Evolutionary conservation across 2,329 filamentous ascomycete genomes (phyloP), one percentile per base, ranked within the genome.

Genomic region (Eurotiales sp.): DNA sequence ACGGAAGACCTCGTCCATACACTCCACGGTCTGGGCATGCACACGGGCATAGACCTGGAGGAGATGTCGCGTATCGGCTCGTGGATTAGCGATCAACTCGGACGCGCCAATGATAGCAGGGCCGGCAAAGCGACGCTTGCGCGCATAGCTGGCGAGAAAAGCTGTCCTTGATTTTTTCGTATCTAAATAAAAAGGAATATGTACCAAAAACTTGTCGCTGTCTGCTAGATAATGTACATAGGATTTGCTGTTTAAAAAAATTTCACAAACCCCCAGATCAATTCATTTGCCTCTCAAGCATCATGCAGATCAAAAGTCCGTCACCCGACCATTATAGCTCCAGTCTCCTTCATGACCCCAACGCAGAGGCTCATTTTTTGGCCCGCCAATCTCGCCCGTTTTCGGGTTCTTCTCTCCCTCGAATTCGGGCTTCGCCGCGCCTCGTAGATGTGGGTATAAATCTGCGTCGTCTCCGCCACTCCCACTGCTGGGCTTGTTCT

Each of bases 291-390:
- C n/a, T 6, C 10, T 27, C 25, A 10, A 15, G 30, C 22, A 30
- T 14, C 42, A 45, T n/a, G n/a, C 1, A 32, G 12, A 48, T 74
- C 63, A 83, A 55, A 99, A 99, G 72, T 99, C 93, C 21, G 92
- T 97, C 50, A 95, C 91, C 57, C 92, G 78, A 42, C 93, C 93
- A 70, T 96, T 96, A 70, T 88, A 99, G 68, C 90, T 96, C 87
- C 91, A 99, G 67, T 88, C 85, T 1, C 88, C 85, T 0, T 63
- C 67, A 15, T 79, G 76, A 0, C 90, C 90, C 92, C 92, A 96
- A 61, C 91, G 76, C 66, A 97, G 65, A 46, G 93, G 93, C 72
- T 99, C 92, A 65, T 95, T 97, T 83, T 97, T 99, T 5, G 93
- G 93, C 1, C 93, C 93, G 5, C 93, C 93, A 10, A 96, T 83